A percentile compares a stretch with the other conserved stretches of the same genome.
These are phyloP conservation scores for Periconia macrospinosa DNA, from an alignment of 2,329 filamentous ascomycete genomes.

Conservation along the genomic window DNA sequence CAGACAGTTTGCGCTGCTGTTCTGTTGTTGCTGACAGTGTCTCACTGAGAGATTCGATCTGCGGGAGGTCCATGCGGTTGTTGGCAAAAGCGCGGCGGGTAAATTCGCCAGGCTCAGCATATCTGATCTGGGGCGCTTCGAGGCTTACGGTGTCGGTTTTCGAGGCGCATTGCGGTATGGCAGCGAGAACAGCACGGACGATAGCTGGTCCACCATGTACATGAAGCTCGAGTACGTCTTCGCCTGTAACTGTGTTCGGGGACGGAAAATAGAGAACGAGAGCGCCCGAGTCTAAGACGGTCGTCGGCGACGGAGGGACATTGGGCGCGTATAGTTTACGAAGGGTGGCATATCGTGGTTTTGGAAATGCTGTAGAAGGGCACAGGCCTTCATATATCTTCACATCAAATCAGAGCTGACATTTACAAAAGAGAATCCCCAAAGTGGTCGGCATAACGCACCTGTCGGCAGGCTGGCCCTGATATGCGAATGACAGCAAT, in stretches of 20 bases:
- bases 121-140: conserved; percentile 60
- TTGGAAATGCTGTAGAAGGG: conserved; percentile 56
- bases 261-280: conserved; percentile 80
- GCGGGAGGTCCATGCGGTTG: conserved; percentile 79
- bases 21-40: conserved; percentile 73
- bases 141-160: conserved; percentile 2
- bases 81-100: conserved; percentile 91
- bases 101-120: conserved; percentile 94
- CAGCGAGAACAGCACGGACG: conserved; percentile 79
- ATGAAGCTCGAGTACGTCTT: conserved; percentile 90
- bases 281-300: conserved; percentile 73
- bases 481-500: conserved; percentile 91
- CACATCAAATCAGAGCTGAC: conserved; percentile 1
- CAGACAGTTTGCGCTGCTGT: conserved; percentile 84
- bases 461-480: conserved; percentile 71
- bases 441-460: conserved; percentile 37
- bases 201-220: conserved; percentile 92
- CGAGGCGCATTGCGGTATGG: conserved; percentile 63
- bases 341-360: conserved; percentile 67
- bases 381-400: conserved; percentile 69
- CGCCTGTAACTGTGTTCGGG: conserved; percentile 84
- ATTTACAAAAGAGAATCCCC: not conserved
- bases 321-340: conserved; percentile 70
- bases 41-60: conserved; percentile 70
- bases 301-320: conserved; percentile 41